phyloP scores from a whole-genome alignment of 805 yeast species.

The Saccharomycopsis microspora region DNA sequence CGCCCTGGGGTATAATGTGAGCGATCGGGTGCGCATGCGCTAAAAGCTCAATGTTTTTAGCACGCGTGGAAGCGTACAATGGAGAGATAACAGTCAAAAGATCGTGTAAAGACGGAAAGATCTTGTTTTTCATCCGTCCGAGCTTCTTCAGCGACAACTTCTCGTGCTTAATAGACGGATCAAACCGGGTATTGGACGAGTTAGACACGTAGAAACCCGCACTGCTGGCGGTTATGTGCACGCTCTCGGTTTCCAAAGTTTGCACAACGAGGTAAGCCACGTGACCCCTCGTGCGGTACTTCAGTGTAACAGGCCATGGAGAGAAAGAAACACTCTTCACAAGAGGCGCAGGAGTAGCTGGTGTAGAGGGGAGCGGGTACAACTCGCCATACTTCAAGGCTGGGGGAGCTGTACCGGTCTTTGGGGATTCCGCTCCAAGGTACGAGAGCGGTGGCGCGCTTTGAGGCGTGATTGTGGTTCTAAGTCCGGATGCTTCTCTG shows the following conservation, averaged over 20 bases:
- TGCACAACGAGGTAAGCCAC: constrained; percentile 62
- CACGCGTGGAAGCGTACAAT: constrained; percentile 40
- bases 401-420: too few relatives aligned
- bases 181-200: constrained; percentile 57
- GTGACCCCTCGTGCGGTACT: constrained; percentile 57
- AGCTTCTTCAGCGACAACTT: not conserved
- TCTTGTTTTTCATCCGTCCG: not conserved
- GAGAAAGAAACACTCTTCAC: constrained; percentile 50
- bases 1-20: constrained; percentile 50
- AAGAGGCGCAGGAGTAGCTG: constrained; percentile 36
- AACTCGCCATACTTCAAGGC: too few relatives aligned
- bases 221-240: constrained; percentile 67
- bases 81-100: constrained; percentile 60
- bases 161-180: constrained; percentile 39
- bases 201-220: constrained; percentile 74
- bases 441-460: too few relatives aligned
- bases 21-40: constrained; percentile 37
- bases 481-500: too few relatives aligned
- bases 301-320: constrained; percentile 76
- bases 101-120: constrained; percentile 42
- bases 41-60: constrained; percentile 36
- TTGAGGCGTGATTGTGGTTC: too few relatives aligned
- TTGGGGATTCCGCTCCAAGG: too few relatives aligned
- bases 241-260: constrained; percentile 72
- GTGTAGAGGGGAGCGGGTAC: not conserved